A percentile compares a stretch with the other conserved stretches of the same genome.
phyloP scores from a whole-genome alignment of 176 grass and related monocot genomes.

The Neostapfia colusana region DNA sequence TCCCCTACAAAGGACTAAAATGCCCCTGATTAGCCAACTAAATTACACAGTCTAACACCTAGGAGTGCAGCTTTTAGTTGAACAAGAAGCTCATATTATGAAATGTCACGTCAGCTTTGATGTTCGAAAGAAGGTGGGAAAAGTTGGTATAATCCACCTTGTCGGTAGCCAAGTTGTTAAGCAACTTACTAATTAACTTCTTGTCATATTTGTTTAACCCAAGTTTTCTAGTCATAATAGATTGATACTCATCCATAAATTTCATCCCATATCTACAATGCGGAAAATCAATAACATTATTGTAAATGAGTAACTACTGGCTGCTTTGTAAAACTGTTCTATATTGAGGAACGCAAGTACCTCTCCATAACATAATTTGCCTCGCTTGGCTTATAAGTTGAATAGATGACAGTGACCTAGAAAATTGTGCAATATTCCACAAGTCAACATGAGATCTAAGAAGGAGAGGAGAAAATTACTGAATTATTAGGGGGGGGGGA shows the following conservation, averaged over 20 bases:
- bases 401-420: conserved; percentile 62
- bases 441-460: conserved; percentile 87
- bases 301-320: neutral
- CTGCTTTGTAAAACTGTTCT: neutral
- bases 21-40: no score
- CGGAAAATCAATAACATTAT: conserved; percentile 19
- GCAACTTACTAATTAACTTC: conserved; percentile 75
- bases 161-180: conserved; percentile 79
- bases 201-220: conserved; percentile 85
- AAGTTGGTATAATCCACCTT: conserved; percentile 98
- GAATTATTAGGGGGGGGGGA: no score
- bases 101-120: conserved; percentile 66
- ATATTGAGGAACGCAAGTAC: conserved; percentile 44
- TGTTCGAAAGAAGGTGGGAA: conserved; percentile 83
- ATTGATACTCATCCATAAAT: conserved; percentile 98
- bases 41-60: no score
- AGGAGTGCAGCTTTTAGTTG: conserved; percentile 88
- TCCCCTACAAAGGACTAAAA: no score
- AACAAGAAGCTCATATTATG: conserved; percentile 62
- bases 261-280: conserved; percentile 77
- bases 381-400: conserved; percentile 77
- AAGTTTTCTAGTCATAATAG: conserved; percentile 87
- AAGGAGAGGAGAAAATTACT: no score
- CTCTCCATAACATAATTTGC: conserved; percentile 96
- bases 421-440: conserved; percentile 93